Evolutionary conservation across 257 asterid genomes (phyloP).

Genomic region (Salvia hispanica): DNA sequence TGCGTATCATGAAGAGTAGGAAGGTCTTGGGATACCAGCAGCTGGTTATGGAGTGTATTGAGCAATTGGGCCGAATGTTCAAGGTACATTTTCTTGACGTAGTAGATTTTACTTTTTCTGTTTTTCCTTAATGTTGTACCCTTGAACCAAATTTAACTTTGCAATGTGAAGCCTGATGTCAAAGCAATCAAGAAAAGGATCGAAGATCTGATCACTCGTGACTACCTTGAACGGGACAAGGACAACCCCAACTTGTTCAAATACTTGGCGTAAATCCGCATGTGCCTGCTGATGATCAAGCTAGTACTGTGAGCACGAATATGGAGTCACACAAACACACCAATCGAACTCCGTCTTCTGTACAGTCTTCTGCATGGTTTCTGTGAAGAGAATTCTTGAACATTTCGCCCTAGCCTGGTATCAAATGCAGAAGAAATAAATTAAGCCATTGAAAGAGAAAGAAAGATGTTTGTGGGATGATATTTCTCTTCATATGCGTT

Average conservation of each 20-base stretch:
- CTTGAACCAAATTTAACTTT: conserved; percentile 12
- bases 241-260: conserved; percentile 63
- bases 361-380: conserved; percentile 30
- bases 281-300: conserved; percentile 13
- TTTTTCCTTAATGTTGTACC: too few relatives aligned
- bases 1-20: conserved; percentile 98
- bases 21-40: conserved; percentile 96
- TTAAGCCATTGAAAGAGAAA: too few relatives aligned
- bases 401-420: conserved; percentile 27
- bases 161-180: conserved; percentile 73
- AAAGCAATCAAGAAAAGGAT: conserved; percentile 84
- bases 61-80: conserved; percentile 95
- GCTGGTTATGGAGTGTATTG: conserved; percentile 92
- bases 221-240: conserved; percentile 71
- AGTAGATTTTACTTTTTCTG: neutral
- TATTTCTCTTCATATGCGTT: too few relatives aligned
- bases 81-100: conserved; percentile 53
- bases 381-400: conserved; percentile 35
- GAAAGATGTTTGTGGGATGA: too few relatives aligned
- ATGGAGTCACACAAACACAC: neutral
- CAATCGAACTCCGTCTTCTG: conserved; percentile 26
- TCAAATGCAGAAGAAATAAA: too few relatives aligned
- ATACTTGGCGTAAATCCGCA: conserved; percentile 48
- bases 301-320: neutral
- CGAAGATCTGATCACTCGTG: conserved; percentile 69